phyloP scores from a whole-genome alignment of 176 grass and related monocot species.

The Triticum timopheevii region DNA sequence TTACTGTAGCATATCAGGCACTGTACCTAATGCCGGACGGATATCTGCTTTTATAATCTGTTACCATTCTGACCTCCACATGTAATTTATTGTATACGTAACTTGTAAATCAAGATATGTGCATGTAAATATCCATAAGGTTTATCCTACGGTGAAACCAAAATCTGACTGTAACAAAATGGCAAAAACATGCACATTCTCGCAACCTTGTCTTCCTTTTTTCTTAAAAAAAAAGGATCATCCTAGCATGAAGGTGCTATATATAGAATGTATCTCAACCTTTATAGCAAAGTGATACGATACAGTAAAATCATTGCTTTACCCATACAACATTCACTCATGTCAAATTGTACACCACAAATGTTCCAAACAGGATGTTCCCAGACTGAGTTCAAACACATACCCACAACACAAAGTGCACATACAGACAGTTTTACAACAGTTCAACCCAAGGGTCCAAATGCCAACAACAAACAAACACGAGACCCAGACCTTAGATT shows the following conservation, averaged over 20 bases:
- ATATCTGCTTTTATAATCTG: neutral
- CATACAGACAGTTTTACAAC: neutral
- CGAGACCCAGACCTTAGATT: neutral
- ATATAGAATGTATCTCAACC: neutral
- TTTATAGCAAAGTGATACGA: neutral
- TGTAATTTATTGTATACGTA: neutral
- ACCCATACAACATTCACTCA: neutral
- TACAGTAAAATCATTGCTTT: neutral
- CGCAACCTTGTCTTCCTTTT: too few species aligned
- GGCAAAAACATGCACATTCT: too few species aligned
- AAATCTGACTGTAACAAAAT: too few species aligned
- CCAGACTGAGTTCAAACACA: neutral
- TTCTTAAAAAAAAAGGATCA: too few species aligned
- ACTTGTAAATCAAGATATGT: neutral
- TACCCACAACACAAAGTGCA: neutral
- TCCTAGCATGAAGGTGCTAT: neutral
- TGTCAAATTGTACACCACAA: neutral
- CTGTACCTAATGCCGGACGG: neutral
- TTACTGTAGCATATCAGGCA: too few species aligned
- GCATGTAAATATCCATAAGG: neutral
- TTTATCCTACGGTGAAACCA: neutral
- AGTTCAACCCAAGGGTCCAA: neutral
- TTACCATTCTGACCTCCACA: neutral
- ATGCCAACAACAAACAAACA: neutral
- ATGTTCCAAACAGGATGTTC: neutral